These are phyloP conservation scores for Irineochytrium annulatum DNA, from an alignment of 192 early-diverging fungal genomes.

Conservation along the genomic window DNA sequence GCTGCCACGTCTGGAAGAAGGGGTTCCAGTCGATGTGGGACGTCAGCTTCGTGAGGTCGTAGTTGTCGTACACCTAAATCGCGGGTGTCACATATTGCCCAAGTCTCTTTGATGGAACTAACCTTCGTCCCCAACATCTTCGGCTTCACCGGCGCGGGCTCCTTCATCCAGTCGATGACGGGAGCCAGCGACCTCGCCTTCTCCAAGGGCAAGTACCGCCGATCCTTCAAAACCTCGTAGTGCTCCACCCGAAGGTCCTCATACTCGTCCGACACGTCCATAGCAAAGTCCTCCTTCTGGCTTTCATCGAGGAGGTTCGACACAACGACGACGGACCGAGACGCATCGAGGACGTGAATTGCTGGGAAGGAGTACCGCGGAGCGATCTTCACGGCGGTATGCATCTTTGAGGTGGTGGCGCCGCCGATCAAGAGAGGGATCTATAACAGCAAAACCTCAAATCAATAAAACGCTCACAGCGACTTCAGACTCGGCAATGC, in stretches of 20 bases:
- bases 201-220: conserved; percentile 66
- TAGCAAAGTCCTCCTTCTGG: conserved; percentile 77
- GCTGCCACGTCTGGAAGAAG: conserved; percentile 98
- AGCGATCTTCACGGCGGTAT: conserved; percentile 95
- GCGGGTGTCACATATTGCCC: too few species aligned
- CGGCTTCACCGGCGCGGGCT: conserved; percentile 71
- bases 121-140: conserved; percentile 77
- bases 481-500: too few species aligned
- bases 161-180: conserved; percentile 68
- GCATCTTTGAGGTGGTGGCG: conserved; percentile 92
- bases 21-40: conserved; percentile 97
- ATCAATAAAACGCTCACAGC: too few species aligned
- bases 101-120: too few species aligned
- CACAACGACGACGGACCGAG: conserved; percentile 86
- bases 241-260: conserved; percentile 90
- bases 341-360: conserved; percentile 88
- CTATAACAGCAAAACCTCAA: too few species aligned
- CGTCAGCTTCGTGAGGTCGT: conserved; percentile 70
- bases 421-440: conserved; percentile 91
- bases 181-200: conserved; percentile 63
- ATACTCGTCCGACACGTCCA: conserved; percentile 89
- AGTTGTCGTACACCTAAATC: conserved; percentile 66
- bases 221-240: conserved; percentile 86
- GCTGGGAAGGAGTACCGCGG: conserved; percentile 79
- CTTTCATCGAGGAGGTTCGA: conserved; percentile 78